phyloP scores from a whole-genome alignment of 2,329 filamentous ascomycete species.

The Ciborinia camelliae region DNA sequence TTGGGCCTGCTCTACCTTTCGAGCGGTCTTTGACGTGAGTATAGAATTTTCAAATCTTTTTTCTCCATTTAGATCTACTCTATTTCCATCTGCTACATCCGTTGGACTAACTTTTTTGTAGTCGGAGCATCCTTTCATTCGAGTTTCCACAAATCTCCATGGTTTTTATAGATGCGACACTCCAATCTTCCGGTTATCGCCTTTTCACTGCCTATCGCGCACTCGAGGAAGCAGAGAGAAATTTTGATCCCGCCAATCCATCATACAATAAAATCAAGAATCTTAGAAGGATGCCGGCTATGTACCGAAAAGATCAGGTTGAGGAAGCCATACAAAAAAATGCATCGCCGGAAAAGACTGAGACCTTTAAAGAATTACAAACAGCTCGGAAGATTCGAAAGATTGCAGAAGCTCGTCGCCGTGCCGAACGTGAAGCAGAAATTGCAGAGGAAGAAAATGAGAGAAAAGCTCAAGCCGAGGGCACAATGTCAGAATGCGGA shows the following conservation, averaged over 20 bases:
- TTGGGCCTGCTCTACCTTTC: constrained; percentile 13
- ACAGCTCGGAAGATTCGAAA: constrained; percentile 38
- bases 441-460: constrained; percentile 44
- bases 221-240: constrained; percentile 40
- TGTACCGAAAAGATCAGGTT: constrained; percentile 22
- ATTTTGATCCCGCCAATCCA: constrained; percentile 29
- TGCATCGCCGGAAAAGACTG: constrained; percentile 14
- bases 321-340: not conserved
- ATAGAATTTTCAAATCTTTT: not conserved
- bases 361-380: constrained; percentile 41
- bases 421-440: constrained; percentile 42
- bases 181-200: constrained; percentile 35
- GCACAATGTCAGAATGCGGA: constrained; percentile 62
- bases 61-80: not conserved
- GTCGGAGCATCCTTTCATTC: constrained; percentile 28
- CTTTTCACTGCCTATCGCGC: constrained; percentile 36
- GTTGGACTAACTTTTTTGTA: constrained; percentile 28
- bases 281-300: constrained; percentile 28
- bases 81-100: constrained; percentile 1
- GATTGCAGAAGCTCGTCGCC: constrained; percentile 36
- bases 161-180: constrained; percentile 38
- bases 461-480: constrained; percentile 43
- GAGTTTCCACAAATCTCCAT: constrained; percentile 41
- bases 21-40: constrained; percentile 21
- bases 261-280: constrained; percentile 35